Evolutionary conservation across 371 early-diverging fungal genomes (phyloP), one percentile per base, ranked within the genome.

Genomic region (Mucor racemosus): DNA sequence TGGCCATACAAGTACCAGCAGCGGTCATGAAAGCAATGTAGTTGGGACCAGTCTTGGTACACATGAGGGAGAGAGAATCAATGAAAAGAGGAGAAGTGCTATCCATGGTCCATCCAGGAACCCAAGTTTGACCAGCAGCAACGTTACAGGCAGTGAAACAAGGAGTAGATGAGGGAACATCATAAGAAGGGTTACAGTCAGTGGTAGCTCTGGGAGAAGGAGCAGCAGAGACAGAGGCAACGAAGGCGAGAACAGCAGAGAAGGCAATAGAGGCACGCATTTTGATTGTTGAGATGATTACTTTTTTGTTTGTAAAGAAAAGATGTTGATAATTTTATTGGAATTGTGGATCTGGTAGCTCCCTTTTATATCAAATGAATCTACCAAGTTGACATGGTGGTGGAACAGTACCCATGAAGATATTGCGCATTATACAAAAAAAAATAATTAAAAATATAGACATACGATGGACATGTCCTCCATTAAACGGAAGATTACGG

Each of bases 1-100:
- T 65, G n/a, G 62, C 60, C 73, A 75, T 73, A 63, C 80, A 79
- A 31, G 68, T 75, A 39, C 80, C 77, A 40, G 74, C 77, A 15
- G 62, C 59, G 38, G 74, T 79, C 77, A 77, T 77, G 65, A 77
- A 79, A 11, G 69, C 40, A 1, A 14, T 39, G 19, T 75, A 75
- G 17, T 75, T 67, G 46, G 66, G 33, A 21, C 69, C 60, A 8
- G 62, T 66, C 36, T 70, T 65, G 36, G 68, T 71, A 53, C 75
- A 77, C 63, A 70, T 64, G 44, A 66, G 69, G 4, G 63, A 15
- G 19, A 77, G 67, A 3, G 77, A 79, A 26, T 66, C 42, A 36
- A 79, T 65, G 56, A 75, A 76, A 41, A 73, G 63, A 17, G 73
- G 64, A 19, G 75, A 76, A 17, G 61, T 63, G 36, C 58, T 58